Evolutionary conservation across 495 filamentous ascomycete genomes (phyloP).

Genomic region (Aspergillus nanangensis): DNA sequence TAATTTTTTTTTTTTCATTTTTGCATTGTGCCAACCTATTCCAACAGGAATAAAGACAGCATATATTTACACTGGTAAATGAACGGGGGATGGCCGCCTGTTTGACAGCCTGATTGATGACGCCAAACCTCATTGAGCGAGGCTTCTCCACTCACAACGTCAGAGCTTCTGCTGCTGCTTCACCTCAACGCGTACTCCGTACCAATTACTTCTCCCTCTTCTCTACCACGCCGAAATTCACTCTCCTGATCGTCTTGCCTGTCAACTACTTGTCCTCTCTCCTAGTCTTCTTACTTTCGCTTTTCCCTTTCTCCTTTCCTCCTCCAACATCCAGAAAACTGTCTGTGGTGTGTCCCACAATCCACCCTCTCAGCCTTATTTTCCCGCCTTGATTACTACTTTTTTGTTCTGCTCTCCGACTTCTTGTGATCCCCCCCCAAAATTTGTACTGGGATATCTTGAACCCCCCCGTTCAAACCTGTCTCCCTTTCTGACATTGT

Average conservation of each 20-base stretch:
- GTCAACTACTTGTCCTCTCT: slow-evolving; percentile 5
- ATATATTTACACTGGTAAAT: too few relatives aligned
- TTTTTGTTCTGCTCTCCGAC: not conserved
- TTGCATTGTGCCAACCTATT: too few relatives aligned
- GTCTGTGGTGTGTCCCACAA: too few relatives aligned
- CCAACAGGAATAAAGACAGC: too few relatives aligned
- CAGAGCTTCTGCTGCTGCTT: slow-evolving; percentile 12
- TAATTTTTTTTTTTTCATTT: too few relatives aligned
- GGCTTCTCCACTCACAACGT: slow-evolving; percentile 17
- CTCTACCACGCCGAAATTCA: not conserved
- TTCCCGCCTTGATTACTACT: not conserved
- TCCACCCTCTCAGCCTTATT: too few relatives aligned
- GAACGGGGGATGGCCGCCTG: not conserved
- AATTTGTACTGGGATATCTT: not conserved
- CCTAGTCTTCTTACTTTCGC: not conserved
- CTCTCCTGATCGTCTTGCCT: not conserved
- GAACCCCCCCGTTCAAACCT: not conserved
- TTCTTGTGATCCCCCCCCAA: not conserved
- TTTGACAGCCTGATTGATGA: not conserved
- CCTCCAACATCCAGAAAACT: not conserved
- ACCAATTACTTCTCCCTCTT: not conserved
- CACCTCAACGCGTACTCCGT: not conserved
- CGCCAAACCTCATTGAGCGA: not conserved
- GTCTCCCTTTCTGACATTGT: not conserved
- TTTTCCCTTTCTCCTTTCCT: not conserved